Base-by-base conservation (phyloP, 1,284 basidiomycete species). In the Papiliotrema terrestris region DNA sequence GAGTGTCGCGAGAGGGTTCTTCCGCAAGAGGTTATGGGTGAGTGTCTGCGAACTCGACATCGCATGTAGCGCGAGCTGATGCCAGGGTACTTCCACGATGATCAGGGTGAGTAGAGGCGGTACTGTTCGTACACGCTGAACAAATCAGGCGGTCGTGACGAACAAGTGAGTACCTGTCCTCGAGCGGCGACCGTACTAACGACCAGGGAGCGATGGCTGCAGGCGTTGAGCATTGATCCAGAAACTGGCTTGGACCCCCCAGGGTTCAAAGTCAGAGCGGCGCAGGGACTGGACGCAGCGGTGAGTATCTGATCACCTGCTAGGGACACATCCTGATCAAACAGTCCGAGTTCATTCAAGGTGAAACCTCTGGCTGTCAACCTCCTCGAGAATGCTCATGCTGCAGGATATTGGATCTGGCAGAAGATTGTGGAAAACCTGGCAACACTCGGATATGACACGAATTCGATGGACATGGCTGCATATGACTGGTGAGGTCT, bases 361-460 rank as follows among this genome's bases (percentile, higher is more conserved):
- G 79, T 58, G 60, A 65, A 11, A 5, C 61, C 52, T 57, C 49
- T 13, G 20, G 14, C 43, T 23, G n/a, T n/a, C n/a, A n/a, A n/a
- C n/a, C n/a, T n/a, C n/a, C n/a, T n/a, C n/a, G n/a, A n/a, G n/a
- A n/a, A n/a, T n/a, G 8, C 17, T 63, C 68, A 23, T 19, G 8
- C 61, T 68, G 29, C 29, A 60, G 79, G 91, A 3, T 97, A 92
- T 73, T 96, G 93, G 93, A 86, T 96, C 60, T 97, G 93, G 92
- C 88, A 88, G 3, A 94, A 94, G 77, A 89, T 97, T 52, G 86
- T 98, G 13, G 73, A 97, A 74, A 97, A 97, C 68, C 81, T 98
- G 1, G 92, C 94, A 0, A 89, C 87, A 1, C 82, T 95, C 20
- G 88, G 88, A 65, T 96, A 96, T 67, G 91, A 95, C 66, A 89